Conservation (phyloP, 768 basidiomycete species). For the Lactarius quietus region DNA sequence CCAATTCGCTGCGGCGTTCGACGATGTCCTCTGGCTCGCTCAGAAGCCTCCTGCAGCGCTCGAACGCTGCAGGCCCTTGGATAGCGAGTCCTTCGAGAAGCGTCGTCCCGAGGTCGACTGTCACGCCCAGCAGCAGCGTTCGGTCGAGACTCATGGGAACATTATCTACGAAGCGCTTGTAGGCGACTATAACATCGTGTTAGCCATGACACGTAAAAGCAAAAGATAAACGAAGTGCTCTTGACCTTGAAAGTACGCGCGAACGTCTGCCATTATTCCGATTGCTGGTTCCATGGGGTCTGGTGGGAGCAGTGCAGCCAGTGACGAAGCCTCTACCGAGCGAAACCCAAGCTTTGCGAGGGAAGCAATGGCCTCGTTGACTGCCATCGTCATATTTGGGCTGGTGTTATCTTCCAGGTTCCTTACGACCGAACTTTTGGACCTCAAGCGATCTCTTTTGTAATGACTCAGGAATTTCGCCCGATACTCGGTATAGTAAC, state of each 20-base stretch:
- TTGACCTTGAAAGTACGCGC: constrained; percentile 73
- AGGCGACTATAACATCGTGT: constrained; percentile 38
- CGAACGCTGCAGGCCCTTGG: constrained; percentile 41
- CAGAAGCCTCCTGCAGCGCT: constrained; percentile 46
- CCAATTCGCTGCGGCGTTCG: constrained; percentile 42
- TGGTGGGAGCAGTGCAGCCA: constrained; percentile 47
- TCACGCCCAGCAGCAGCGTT: constrained; percentile 48
- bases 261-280: constrained; percentile 66
- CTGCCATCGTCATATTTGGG: not conserved
- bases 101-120: constrained; percentile 37
- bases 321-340: constrained; percentile 39
- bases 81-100: constrained; percentile 48
- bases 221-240: constrained; percentile 13
- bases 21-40: constrained; percentile 47
- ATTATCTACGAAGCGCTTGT: constrained; percentile 46
- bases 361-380: constrained; percentile 8
- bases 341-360: constrained; percentile 40
- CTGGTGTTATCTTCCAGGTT: constrained; percentile 1
- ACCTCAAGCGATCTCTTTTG: constrained; percentile 19
- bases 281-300: constrained; percentile 53
- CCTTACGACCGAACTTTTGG: not conserved
- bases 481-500: constrained; percentile 11
- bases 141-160: constrained; percentile 53
- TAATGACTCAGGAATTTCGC: constrained; percentile 36
- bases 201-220: constrained; percentile 11